Evolutionary conservation across 768 basidiomycete genomes (phyloP), one percentile per base, ranked within the genome.

Genomic region (Nidularia sp.): DNA sequence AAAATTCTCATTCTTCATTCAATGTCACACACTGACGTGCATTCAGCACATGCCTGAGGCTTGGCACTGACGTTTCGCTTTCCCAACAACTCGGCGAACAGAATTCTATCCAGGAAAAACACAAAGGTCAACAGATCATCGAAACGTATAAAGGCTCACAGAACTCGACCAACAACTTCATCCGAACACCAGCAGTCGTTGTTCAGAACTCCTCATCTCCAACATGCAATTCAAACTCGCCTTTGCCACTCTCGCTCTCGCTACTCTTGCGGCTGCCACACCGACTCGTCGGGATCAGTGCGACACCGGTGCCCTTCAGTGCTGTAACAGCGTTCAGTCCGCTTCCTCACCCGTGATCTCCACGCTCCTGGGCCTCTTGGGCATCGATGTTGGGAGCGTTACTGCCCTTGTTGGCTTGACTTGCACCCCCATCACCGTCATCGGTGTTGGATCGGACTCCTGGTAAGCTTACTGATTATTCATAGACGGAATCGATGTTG

Each of bases 221-320:
- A 45, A n/a, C 44, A 50, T 50, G 49, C 49, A 50, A 50, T 50
- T 50, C 49, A 50, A 50, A 31, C 49, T 50, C 49, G 18, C 47
- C 33, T 15, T 50, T 42, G 34, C 22, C 15, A 42, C 49, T 41
- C 34, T 50, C 49, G 49, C 49, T 36, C 49, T 50, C 36, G 18
- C 49, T 13, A 50, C 49, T 31, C 49, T 50, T 50, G 49, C 49
- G 49, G 36, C 29, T 25, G 49, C 49, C 49, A 50, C 49, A 39
- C 44, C 44, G 12, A 22, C 25, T 25, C 44, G 44, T 22, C 12
- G 44, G 44, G 25, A 25, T 22, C 49, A 50, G 49, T 50, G 49
- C 36, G 41, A 8, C 12, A 50, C 49, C 13, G 49, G 49, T 4
- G 10, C 49, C 8, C 1, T 50, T 15, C 49, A 50, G 29, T 50